Evolutionary conservation across 345 rosid species (phyloP).

Genomic region (Syzygium aqueum): DNA sequence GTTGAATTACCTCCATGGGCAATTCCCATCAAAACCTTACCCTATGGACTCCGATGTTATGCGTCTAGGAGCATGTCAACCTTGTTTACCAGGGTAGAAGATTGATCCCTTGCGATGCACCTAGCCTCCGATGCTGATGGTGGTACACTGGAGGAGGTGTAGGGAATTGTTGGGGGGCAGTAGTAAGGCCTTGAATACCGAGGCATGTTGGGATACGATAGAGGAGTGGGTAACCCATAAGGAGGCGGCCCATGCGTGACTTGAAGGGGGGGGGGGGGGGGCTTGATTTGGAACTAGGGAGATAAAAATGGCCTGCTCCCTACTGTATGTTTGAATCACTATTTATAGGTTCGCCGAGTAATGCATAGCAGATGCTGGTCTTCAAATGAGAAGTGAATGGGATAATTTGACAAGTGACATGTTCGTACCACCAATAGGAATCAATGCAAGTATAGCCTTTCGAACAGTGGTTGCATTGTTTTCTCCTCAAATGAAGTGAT

Average conservation of each 20-base stretch:
- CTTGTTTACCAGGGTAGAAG: background rate
- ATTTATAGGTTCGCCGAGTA: background rate
- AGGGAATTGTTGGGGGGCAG: background rate
- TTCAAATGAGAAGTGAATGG: background rate
- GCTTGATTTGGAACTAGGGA: background rate
- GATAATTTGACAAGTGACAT: background rate
- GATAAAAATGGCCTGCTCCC: background rate
- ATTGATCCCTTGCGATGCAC: background rate
- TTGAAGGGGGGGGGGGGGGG: rapidly evolving
- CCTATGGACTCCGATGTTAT: background rate
- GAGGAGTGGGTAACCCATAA: background rate
- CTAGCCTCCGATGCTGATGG: background rate
- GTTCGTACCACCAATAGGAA: background rate
- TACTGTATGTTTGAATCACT: background rate
- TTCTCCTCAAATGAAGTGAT: background rate
- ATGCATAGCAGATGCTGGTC: background rate
- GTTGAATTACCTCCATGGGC: background rate
- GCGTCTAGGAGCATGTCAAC: background rate
- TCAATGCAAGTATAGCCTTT: background rate
- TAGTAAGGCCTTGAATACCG: background rate
- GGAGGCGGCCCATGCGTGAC: background rate
- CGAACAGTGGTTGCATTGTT: background rate
- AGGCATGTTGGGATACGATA: background rate
- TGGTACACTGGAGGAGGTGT: background rate
- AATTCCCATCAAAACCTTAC: background rate